Base-by-base conservation (phyloP, 192 early-diverging fungal genomes). In the Coemansia sp. region DNA sequence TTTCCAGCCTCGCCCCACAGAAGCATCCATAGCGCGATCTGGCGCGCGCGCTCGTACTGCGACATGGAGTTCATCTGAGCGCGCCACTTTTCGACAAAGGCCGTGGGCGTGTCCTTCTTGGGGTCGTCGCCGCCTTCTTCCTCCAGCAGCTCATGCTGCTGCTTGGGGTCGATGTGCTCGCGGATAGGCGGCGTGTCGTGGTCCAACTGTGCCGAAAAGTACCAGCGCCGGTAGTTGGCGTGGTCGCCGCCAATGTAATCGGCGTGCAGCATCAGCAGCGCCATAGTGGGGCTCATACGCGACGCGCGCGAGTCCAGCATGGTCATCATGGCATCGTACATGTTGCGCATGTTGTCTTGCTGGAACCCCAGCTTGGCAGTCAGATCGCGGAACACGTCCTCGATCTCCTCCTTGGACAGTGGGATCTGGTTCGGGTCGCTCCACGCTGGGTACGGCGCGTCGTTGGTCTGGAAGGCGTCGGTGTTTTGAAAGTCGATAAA, bases 171-270 rank as follows among this genome's bases (percentile, higher is more conserved):
- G 7, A 80, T 75, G 64, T 85, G 83, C 66, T 77, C 75, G 51
- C 81, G 82, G 31, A 84, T 57, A 4, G 85, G 65, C 31, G 85
- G 85, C 12, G 81, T 84, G 55, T 87, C 84, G 62, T 86, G 72
- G 64, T 90, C 88, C 25, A 90, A 75, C 67, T 89, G 87, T 9
- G 91, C 86, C 31, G 89, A 90, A 79, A 94, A 92, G 77, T 89
- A 94, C 92, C 92, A 94, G 62, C 88, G 90, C 23, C 91, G 86
- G 73, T 92, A 94, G 82, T 94, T 94, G 63, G 91, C 88, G 60
- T 90, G 79, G 68, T 90, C 89, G 42, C 92, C 92, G 60, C 91
- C 92, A 69, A 94, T 87, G 64, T 89, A 91, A 68, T 94, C 92
- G 12, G 90, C 89, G 69, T 94, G 91, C 14, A 94, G 69, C 44